These are phyloP conservation scores for Apiotrichum laibachii DNA, from an alignment of 1,284 basidiomycete species.

Conservation along the genomic window DNA sequence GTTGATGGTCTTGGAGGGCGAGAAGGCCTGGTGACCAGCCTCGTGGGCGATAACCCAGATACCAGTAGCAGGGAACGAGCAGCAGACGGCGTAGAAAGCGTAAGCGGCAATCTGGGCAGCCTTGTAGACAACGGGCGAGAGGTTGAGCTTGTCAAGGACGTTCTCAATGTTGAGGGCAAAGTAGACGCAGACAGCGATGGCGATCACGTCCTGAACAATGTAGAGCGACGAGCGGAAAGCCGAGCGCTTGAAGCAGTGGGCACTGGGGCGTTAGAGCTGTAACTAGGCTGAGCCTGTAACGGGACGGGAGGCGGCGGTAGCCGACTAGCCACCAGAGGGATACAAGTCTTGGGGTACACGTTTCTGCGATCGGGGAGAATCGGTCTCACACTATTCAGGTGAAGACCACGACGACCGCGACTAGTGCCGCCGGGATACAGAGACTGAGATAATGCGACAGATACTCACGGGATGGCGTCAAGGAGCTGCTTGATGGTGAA, in stretches of 20 bases:
- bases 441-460: not conserved
- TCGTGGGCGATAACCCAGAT: conserved; percentile 81
- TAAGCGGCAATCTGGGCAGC: conserved; percentile 68
- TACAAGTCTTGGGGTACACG: not conserved
- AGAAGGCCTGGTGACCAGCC: conserved; percentile 95
- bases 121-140: conserved; percentile 58
- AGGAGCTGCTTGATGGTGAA: conserved; percentile 60
- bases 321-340: not conserved
- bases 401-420: no score
- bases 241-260: conserved; percentile 91
- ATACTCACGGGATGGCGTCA: conserved; percentile 73
- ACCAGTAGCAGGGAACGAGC: conserved; percentile 84
- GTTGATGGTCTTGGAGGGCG: conserved; percentile 90
- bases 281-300: not conserved
- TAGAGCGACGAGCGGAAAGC: conserved; percentile 79
- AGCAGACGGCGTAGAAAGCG: conserved; percentile 77
- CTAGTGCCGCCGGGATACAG: no score
- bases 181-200: conserved; percentile 70
- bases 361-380: conserved; percentile 5
- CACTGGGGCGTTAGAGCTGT: conserved; percentile 52
- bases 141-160: conserved; percentile 36
- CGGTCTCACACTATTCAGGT: not conserved
- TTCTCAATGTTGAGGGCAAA: conserved; percentile 67
- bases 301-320: not conserved
- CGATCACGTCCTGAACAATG: conserved; percentile 71